Base-by-base conservation (phyloP, 225 moss, liverwort and hornwort genomes). In the Bryum argenteum region DNA sequence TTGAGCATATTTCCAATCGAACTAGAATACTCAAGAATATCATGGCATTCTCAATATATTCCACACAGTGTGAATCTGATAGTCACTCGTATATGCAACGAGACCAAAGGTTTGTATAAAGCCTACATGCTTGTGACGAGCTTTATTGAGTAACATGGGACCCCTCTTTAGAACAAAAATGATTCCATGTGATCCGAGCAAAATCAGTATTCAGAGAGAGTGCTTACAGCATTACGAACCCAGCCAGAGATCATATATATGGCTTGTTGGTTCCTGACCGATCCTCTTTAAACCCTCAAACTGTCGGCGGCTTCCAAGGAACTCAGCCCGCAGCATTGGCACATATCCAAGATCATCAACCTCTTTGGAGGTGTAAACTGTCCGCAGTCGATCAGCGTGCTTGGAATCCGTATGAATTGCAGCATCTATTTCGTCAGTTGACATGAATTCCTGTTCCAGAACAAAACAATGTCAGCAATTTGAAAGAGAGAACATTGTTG, bases 401-500 rank as follows among this genome's bases (percentile, higher is more conserved):
- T 89, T 89, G 26, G 89, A 89, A 73, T 89, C 89, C 64, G 89
- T 89, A 59, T 89, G 86, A 58, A 89, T 65, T 22, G 86, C 89
- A 74, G 83, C 89, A 40, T 70, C 57, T 37, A 89, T 79, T 73
- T 89, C 89, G 42, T 86, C 86, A 22, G 79, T 48, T 45, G 83
- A 71, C 56, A 89, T 64, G 17, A 23, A 74, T 71, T 83, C 89
- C 89, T 89, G 61, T 51, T 80, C 26, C 50, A 75, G 17, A 42
- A 21, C 33, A 55, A 60, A 75, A 64, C 41, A 59, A 71, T 7
- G 48, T 70, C 22, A 78, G 33, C 33, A 33, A 4, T 33, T 4
- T 33, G 33, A 33, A 33, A 33, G 5, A 33, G 7, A 6, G 33
- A 33, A 33, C 33, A 33, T 33, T 33, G 33, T 33, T 33, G 5